Evolutionary conservation across 202 grass and related monocot species (phyloP).

Genomic region (Panicum virgatum): DNA sequence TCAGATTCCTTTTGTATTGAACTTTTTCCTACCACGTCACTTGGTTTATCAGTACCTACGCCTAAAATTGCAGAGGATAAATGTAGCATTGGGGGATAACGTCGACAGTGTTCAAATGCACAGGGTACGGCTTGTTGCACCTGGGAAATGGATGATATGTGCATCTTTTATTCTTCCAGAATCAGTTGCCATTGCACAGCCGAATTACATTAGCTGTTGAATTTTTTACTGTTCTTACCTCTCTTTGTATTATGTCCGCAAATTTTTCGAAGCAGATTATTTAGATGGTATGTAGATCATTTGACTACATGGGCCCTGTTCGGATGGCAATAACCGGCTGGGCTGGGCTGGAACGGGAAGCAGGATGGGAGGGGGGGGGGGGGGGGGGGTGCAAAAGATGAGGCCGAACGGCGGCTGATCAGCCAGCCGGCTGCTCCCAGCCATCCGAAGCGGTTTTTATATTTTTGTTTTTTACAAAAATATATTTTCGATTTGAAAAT

Average conservation of each 20-base stretch:
- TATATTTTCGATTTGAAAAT: no score
- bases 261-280: no score
- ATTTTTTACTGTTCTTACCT: background rate
- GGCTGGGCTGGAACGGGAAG: no score
- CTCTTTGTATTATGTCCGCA: background rate
- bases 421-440: no score
- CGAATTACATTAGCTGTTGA: conserved; percentile 32
- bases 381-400: no score
- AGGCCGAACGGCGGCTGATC: no score
- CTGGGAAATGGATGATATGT: conserved; percentile 97
- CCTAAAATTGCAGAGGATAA: conserved; percentile 78
- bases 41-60: background rate
- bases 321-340: no score
- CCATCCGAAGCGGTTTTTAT: no score
- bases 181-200: conserved; percentile 49
- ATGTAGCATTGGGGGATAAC: conserved; percentile 57
- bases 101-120: conserved; percentile 57
- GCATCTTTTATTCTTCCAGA: conserved; percentile 77
- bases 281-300: background rate
- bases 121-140: conserved; percentile 84
- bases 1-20: background rate
- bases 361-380: no score
- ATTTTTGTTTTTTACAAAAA: no score
- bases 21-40: background rate
- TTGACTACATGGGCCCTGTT: background rate